Evolutionary conservation across 345 rosid species (phyloP).

Genomic region (Dimocarpus longan): DNA sequence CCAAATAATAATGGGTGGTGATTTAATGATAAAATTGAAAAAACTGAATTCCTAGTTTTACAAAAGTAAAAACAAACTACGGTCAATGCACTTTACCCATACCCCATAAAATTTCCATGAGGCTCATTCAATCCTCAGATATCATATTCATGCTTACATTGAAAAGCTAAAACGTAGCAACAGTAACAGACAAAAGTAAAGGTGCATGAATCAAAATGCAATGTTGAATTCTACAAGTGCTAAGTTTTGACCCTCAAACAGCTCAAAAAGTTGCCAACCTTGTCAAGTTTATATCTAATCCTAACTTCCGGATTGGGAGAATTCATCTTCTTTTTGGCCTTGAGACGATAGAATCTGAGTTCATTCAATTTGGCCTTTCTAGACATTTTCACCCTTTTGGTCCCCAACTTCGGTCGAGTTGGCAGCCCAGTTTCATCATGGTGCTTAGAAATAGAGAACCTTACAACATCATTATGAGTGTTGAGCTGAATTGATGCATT

Average conservation of each 20-base stretch:
- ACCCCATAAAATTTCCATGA: background rate
- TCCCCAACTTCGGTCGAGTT: slow-evolving; percentile 39
- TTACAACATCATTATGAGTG: slow-evolving; percentile 59
- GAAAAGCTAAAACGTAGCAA: background rate
- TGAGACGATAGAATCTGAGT: slow-evolving; percentile 74
- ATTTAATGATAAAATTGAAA: background rate
- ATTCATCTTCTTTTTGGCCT: slow-evolving; percentile 94
- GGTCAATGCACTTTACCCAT: background rate
- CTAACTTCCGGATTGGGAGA: slow-evolving; percentile 96
- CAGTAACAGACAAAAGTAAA: background rate
- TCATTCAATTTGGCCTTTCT: slow-evolving; percentile 74
- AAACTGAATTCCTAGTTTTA: background rate
- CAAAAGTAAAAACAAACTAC: background rate
- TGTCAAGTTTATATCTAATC: slow-evolving; percentile 86
- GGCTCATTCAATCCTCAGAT: too few relatives aligned
- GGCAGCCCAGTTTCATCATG: slow-evolving; percentile 25
- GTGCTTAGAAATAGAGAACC: slow-evolving; percentile 60
- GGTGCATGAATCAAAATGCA: background rate
- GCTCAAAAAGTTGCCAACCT: slow-evolving; percentile 47
- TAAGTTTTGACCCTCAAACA: background rate
- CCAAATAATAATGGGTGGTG: background rate
- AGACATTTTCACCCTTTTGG: slow-evolving; percentile 56
- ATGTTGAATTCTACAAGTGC: background rate
- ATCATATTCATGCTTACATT: too few relatives aligned
- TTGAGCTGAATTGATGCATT: slow-evolving; percentile 54